Percentiles rank a stretch among this genome's conserved stretches.
Evolutionary conservation across 768 basidiomycete genomes (phyloP).

Genomic region (Leccinum olivaceopallidum): DNA sequence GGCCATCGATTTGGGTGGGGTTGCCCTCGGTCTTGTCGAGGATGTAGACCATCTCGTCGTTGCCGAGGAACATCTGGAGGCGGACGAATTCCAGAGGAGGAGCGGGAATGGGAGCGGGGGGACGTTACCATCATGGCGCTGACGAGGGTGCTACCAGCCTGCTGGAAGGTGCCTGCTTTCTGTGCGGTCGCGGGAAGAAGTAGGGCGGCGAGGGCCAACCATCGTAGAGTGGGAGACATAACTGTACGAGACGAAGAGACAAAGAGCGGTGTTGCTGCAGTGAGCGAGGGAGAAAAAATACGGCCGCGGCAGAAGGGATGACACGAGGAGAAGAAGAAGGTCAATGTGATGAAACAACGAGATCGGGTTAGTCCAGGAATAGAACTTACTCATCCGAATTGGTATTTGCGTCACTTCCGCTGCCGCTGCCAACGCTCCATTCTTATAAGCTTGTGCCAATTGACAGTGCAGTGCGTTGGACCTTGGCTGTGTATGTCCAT

Average conservation of each 20-base stretch:
- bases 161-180: constrained; percentile 17
- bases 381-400: background rate
- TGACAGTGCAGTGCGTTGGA: background rate
- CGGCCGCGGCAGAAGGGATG: too few relatives aligned
- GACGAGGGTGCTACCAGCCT: constrained; percentile 39
- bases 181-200: constrained; percentile 12
- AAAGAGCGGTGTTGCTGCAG: constrained; percentile 6
- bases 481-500: background rate
- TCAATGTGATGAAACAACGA: too few relatives aligned
- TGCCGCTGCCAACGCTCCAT: too few relatives aligned
- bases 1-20: constrained; percentile 58
- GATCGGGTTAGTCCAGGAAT: too few relatives aligned
- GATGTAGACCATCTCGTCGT: constrained; percentile 79
- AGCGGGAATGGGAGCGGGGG: background rate
- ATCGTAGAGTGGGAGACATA: constrained; percentile 10
- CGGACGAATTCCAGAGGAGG: background rate
- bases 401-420: background rate
- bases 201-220: constrained; percentile 11
- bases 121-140: constrained; percentile 48
- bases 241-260: background rate
- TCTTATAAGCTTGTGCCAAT: too few relatives aligned
- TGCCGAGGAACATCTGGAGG: constrained; percentile 74
- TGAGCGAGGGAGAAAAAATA: background rate
- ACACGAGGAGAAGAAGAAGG: background rate
- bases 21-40: constrained; percentile 88